phyloP scores from a whole-genome alignment of 2,329 filamentous ascomycete species.

The Coccinonectria pachysandricola region DNA sequence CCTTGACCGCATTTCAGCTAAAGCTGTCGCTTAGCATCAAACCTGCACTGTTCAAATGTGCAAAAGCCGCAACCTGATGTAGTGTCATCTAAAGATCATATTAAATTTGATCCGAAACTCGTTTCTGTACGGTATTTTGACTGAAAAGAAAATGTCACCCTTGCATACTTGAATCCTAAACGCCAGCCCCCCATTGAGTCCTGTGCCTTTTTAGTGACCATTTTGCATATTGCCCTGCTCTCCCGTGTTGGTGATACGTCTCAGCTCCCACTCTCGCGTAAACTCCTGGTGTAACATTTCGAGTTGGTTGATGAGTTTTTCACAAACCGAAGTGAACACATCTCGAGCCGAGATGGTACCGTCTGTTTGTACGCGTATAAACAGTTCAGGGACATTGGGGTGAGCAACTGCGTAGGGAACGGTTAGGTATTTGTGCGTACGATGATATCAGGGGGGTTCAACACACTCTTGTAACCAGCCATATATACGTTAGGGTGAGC shows the following conservation, averaged over 20 bases:
- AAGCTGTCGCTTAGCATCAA: too few species aligned
- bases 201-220: slow-evolving; percentile 19
- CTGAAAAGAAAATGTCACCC: slow-evolving; percentile 14
- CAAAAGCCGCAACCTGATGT: too few species aligned
- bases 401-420: slow-evolving; percentile 36
- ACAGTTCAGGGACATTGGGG: slow-evolving; percentile 50
- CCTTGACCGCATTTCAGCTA: too few species aligned
- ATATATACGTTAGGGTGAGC: slow-evolving; percentile 77
- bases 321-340: slow-evolving; percentile 69
- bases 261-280: slow-evolving; percentile 81
- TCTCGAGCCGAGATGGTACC: slow-evolving; percentile 82
- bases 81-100: slow-evolving; percentile 6
- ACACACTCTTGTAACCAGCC: slow-evolving; percentile 77
- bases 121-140: slow-evolving; percentile 7
- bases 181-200: slow-evolving; percentile 15
- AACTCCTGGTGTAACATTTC: slow-evolving; percentile 77
- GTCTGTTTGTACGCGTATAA: slow-evolving; percentile 83
- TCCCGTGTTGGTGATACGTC: slow-evolving; percentile 68
- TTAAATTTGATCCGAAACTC: slow-evolving; percentile 10
- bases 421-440: slow-evolving; percentile 3
- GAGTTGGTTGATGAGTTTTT: slow-evolving; percentile 72
- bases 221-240: slow-evolving; percentile 41
- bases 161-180: slow-evolving; percentile 16
- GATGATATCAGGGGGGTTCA: neutral
- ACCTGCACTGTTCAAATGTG: too few species aligned